A percentile compares a stretch with the other conserved stretches of the same genome.
Evolutionary conservation across 305 asterid genomes (phyloP).

Genomic region (Fraxinus angustifolia): DNA sequence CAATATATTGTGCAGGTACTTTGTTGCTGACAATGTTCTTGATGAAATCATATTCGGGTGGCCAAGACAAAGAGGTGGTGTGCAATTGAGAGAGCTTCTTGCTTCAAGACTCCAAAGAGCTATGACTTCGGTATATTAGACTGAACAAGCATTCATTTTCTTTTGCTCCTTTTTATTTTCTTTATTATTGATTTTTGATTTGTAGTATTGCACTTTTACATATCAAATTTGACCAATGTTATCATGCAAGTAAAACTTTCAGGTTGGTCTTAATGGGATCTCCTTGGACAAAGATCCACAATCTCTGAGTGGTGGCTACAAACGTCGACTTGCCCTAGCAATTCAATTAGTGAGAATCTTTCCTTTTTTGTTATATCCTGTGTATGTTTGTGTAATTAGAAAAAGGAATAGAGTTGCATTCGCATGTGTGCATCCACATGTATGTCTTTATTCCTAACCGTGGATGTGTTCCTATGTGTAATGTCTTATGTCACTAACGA

Average conservation of each 20-base stretch:
- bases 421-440: not conserved
- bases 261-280: conserved; percentile 93
- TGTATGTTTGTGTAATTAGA: conserved; percentile 10
- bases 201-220: not conserved
- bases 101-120: conserved; percentile 81
- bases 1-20: conserved; percentile 49
- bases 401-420: conserved; percentile 15
- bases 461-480: not conserved
- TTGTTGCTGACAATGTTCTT: conserved; percentile 84
- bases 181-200: not conserved
- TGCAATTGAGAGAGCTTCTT: conserved; percentile 71
- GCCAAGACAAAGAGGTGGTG: conserved; percentile 82
- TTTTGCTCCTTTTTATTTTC: not conserved
- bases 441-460: conserved; percentile 9
- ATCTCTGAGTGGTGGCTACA: conserved; percentile 92
- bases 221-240: conserved; percentile 11
- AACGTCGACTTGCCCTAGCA: conserved; percentile 94
- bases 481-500: not conserved
- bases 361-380: conserved; percentile 14
- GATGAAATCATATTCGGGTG: conserved; percentile 92
- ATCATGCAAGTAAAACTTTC: conserved; percentile 28
- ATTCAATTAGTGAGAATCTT: conserved; percentile 70
- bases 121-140: conserved; percentile 62
- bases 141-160: not conserved
- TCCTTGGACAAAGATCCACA: conserved; percentile 88